Evolutionary conservation across 192 early-diverging fungal genomes (phyloP), one percentile per base, ranked within the genome.

Genomic region (Ramicandelaber brevisporus): DNA sequence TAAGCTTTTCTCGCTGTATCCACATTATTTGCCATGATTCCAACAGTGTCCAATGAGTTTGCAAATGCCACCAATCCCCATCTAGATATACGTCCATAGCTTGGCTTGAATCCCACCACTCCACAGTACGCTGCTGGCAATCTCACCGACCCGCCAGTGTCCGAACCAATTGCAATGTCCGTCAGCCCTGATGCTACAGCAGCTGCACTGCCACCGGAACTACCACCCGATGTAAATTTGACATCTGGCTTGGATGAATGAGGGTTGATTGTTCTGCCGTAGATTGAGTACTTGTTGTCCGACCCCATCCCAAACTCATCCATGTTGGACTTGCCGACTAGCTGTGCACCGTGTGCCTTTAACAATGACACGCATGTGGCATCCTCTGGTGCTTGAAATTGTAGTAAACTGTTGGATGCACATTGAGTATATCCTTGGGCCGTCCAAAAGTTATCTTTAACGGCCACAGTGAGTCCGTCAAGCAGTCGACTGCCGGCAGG

Each of bases 281-380:
- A 38, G 5, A 47, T 37, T 17, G 45, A 42, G 21, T 26, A 44
- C 8, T 20, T 22, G 18, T 17, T 57, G 22, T 41, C 43, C 1
- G 57, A 50, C 50, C 89, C 89, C 85, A 95, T 95, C 9, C 81
- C 89, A 67, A 88, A 95, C 45, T 95, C 85, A 48, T 95, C 89
- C 78, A 90, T 75, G 44, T 90, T 88, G 9, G 71, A 57, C 33
- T 82, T 83, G 13, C 73, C 84, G 3, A 75, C 50, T n/a, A 75
- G 48, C 5, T 64, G 40, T 0, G 60, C 70, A 0, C 83, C 80
- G 1, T 65, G 55, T 0, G 57, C 34, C 14, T 54, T 40, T 7
- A 89, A 46, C 14, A 57, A 38, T 8, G 55, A 27, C 4, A 81
- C 69, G 3, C 61, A 71, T 2, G 81, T 83, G 2, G 85, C 73